These are phyloP conservation scores for Nicotiana undulata DNA, from an alignment of 257 asterid genomes.

Conservation along the genomic window DNA sequence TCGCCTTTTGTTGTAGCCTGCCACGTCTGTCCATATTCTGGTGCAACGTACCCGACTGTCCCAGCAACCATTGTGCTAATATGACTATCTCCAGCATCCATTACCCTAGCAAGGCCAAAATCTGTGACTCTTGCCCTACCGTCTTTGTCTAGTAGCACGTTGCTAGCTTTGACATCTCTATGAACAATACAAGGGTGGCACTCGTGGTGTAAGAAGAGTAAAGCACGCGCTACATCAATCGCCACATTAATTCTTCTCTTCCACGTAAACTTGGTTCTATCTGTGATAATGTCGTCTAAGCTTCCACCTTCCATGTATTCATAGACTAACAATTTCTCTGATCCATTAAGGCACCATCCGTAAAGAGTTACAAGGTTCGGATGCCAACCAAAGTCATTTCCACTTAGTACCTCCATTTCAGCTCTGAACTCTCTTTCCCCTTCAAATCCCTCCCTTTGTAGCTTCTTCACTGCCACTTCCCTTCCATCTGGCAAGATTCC, in stretches of 20 bases:
- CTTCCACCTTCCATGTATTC: constrained; percentile 98
- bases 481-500: constrained; percentile 80
- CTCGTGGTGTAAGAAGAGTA: constrained; percentile 80
- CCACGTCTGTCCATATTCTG: constrained; percentile 94
- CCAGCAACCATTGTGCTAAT: constrained; percentile 98
- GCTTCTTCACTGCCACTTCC: constrained; percentile 79
- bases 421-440: constrained; percentile 87
- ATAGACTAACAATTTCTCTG: constrained; percentile 77
- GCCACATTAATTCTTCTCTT: constrained; percentile 57
- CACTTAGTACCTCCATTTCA: constrained; percentile 82
- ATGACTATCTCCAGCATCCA: constrained; percentile 72
- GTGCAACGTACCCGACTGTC: constrained; percentile 95
- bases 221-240: constrained; percentile 69
- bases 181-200: constrained; percentile 81
- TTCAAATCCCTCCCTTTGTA: constrained; percentile 67
- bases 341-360: constrained; percentile 85
- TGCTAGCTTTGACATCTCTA: constrained; percentile 95
- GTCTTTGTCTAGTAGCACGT: constrained; percentile 72
- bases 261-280: constrained; percentile 47
- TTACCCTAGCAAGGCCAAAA: constrained; percentile 84
- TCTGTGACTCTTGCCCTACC: constrained; percentile 88
- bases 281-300: constrained; percentile 38
- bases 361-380: constrained; percentile 81
- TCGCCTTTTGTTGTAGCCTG: constrained; percentile 94
- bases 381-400: constrained; percentile 83